Evolutionary conservation across 2,329 filamentous ascomycete genomes (phyloP).

Genomic region (Orbilia blumenaviensis): DNA sequence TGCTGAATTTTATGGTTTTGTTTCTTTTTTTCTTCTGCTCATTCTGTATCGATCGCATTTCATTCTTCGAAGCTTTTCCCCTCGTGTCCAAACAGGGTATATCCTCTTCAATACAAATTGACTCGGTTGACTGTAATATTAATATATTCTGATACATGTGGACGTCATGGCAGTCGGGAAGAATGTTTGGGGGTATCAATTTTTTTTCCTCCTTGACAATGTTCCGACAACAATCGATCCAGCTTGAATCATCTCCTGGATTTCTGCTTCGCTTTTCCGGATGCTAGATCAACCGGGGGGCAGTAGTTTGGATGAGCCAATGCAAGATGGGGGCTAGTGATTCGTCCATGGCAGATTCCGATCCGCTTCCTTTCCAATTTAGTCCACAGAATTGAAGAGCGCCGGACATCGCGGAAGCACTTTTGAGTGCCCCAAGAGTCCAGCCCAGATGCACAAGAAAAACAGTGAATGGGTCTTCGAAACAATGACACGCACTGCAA

Average conservation of each 20-base stretch:
- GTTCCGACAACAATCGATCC: conserved; percentile 22
- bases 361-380: conserved; percentile 41
- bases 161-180: background rate
- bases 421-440: background rate
- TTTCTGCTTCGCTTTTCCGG: conserved; percentile 17
- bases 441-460: conserved; percentile 25
- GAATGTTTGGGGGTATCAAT: background rate
- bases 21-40: background rate
- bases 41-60: too few species aligned
- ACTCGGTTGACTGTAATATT: background rate
- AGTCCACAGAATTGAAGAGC: conserved; percentile 30
- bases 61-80: conserved; percentile 3
- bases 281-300: conserved; percentile 23
- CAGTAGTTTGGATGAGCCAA: conserved; percentile 5
- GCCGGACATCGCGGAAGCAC: conserved; percentile 25
- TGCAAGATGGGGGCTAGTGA: conserved; percentile 19
- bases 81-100: too few species aligned
- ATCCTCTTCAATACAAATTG: background rate
- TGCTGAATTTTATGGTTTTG: background rate
- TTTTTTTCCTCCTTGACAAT: background rate
- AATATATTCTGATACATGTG: background rate
- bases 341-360: conserved; percentile 37
- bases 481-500: conserved; percentile 28
- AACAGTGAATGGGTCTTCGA: background rate
- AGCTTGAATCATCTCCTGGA: conserved; percentile 35